These are phyloP conservation scores for Trametes coccinea DNA, from an alignment of 768 basidiomycete genomes.

Conservation along the genomic window DNA sequence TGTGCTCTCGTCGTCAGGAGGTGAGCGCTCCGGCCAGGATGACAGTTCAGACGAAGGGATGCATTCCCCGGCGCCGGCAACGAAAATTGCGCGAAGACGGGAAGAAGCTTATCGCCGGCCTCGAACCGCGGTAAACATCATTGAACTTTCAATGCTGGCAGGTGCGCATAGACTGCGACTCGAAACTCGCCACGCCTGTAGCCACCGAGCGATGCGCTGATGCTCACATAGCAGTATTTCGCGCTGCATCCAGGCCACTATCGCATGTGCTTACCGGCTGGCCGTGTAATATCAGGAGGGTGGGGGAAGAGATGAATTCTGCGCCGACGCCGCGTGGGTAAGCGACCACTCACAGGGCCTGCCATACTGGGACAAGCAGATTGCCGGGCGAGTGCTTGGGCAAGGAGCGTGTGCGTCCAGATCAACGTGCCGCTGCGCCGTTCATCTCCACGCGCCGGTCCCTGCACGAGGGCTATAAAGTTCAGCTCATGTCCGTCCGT, in stretches of 20 bases:
- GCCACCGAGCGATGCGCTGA: not conserved
- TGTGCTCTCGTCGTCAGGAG: not conserved
- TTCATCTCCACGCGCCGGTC: not conserved
- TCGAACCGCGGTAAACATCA: not conserved
- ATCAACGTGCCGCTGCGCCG: not conserved
- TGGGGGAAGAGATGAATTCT: not conserved
- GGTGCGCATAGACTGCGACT: not conserved
- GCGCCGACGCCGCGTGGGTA: not conserved
- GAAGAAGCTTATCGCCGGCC: not conserved
- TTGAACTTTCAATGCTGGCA: not conserved
- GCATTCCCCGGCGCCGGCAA: not conserved
- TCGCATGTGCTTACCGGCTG: not conserved
- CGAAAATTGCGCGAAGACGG: not conserved
- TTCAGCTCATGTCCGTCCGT: not conserved
- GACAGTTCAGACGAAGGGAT: not conserved
- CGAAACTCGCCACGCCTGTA: not conserved
- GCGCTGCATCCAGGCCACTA: not conserved
- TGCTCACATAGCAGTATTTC: not conserved
- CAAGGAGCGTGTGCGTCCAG: not conserved
- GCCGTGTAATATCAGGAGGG: not conserved
- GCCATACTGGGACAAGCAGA: conserved; percentile 3
- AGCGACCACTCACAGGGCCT: not conserved
- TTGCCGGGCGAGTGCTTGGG: not conserved
- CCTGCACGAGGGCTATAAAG: conserved; percentile 6
- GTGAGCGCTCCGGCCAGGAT: not conserved